A percentile compares a stretch with the other conserved stretches of the same genome.
Conservation (phyloP, 2,329 filamentous ascomycete species). For the Alternaria burnsii region DNA sequence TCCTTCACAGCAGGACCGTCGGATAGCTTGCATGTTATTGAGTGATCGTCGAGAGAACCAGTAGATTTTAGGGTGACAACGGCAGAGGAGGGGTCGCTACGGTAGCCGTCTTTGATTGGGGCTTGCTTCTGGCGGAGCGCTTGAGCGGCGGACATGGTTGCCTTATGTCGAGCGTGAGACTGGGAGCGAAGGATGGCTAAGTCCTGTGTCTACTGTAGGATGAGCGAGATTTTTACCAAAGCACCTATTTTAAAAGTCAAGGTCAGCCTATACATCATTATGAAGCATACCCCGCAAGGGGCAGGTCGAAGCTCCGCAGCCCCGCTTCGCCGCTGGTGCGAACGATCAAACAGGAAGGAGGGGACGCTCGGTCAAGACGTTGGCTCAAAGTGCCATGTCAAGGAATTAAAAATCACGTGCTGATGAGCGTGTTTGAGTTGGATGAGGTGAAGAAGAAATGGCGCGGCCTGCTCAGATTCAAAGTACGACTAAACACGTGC, state of each 20-base stretch:
- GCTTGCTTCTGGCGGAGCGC: constrained; percentile 59
- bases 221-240: background rate
- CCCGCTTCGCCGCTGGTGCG: constrained; percentile 33
- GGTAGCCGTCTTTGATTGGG: constrained; percentile 59
- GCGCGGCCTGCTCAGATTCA: background rate
- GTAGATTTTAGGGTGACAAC: constrained; percentile 57
- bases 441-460: background rate
- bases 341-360: constrained; percentile 20
- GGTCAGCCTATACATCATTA: background rate
- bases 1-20: constrained; percentile 52
- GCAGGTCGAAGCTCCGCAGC: constrained; percentile 26
- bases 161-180: background rate
- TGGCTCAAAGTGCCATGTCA: background rate
- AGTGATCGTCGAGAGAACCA: constrained; percentile 56
- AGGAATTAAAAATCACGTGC: background rate
- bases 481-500: background rate
- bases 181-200: background rate
- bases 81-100: constrained; percentile 54
- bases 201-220: background rate
- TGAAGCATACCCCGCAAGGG: constrained; percentile 30
- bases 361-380: background rate
- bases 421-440: background rate
- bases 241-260: background rate
- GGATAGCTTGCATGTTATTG: constrained; percentile 59
- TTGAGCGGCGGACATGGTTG: constrained; percentile 39